Conservation (phyloP, 106 monocot genomes). For the Acanthochlamys bracteata region DNA sequence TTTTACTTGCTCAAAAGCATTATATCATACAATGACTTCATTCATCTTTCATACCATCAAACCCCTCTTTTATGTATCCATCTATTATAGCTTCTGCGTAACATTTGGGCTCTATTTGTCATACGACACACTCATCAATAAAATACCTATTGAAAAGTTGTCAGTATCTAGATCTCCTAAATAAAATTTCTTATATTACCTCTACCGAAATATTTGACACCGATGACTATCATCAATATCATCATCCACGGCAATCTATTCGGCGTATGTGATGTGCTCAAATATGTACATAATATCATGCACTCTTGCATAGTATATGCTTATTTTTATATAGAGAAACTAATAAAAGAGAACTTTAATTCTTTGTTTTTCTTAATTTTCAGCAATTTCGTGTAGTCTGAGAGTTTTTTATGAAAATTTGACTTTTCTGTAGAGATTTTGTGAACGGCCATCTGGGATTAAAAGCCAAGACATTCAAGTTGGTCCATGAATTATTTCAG, state of each 20-base stretch:
- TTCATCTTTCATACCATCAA: constrained; percentile 3
- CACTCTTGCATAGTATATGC: too few relatives aligned
- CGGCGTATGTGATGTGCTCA: too few relatives aligned
- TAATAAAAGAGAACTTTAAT: too few relatives aligned
- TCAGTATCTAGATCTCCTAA: neutral
- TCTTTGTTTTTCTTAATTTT: too few relatives aligned
- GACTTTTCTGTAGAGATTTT: too few relatives aligned
- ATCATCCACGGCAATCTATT: neutral
- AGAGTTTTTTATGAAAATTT: too few relatives aligned
- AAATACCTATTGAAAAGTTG: neutral
- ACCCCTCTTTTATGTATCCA: neutral
- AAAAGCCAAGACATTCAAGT: too few relatives aligned
- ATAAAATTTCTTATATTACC: neutral
- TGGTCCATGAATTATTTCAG: too few relatives aligned
- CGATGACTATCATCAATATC: neutral
- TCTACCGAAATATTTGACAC: neutral
- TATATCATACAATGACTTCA: neutral
- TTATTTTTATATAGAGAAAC: too few relatives aligned
- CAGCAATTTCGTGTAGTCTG: too few relatives aligned
- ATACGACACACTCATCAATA: neutral
- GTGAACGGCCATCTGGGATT: too few relatives aligned
- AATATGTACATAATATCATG: too few relatives aligned
- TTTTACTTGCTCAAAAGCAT: neutral
- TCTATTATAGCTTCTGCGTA: neutral
- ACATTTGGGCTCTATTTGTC: neutral